These are phyloP conservation scores for Termitomyces sp. DNA, from an alignment of 768 basidiomycete genomes.

Conservation along the genomic window DNA sequence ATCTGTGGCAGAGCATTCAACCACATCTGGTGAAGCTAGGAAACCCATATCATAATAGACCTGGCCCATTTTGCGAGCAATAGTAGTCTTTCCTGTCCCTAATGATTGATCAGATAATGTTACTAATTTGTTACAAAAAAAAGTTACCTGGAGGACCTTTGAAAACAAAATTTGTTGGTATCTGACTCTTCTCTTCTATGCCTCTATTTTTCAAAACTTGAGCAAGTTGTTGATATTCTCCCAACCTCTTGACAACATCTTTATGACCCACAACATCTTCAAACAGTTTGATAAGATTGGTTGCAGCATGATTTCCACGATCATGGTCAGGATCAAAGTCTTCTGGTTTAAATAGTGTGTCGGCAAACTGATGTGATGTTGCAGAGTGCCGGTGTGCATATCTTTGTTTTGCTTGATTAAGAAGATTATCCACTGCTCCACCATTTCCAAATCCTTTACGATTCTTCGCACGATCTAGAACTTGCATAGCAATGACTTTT, in stretches of 20 bases:
- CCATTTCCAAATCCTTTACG: not conserved
- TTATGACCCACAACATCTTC: not conserved
- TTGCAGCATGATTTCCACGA: constrained; percentile 38
- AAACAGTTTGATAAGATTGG: constrained; percentile 36
- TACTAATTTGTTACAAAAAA: not conserved
- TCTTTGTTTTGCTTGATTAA: not conserved
- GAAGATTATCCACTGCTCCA: not conserved
- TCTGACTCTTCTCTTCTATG: not conserved
- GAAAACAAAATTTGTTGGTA: not conserved
- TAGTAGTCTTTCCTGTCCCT: constrained; percentile 65
- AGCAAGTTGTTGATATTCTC: not conserved
- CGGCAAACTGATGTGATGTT: not conserved
- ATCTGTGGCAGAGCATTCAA: constrained; percentile 67
- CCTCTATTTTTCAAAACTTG: not conserved
- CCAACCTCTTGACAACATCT: not conserved
- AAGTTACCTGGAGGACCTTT: not conserved
- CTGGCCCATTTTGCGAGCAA: constrained; percentile 55
- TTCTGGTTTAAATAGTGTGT: not conserved
- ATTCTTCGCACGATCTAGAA: not conserved
- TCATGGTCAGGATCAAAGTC: constrained; percentile 65
- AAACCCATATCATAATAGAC: constrained; percentile 63
- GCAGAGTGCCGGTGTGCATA: not conserved
- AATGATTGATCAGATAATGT: not conserved
- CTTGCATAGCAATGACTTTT: not conserved
- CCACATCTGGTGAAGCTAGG: constrained; percentile 38